Conservation (phyloP, 768 basidiomycete genomes). For the Myochromella boudieri region DNA sequence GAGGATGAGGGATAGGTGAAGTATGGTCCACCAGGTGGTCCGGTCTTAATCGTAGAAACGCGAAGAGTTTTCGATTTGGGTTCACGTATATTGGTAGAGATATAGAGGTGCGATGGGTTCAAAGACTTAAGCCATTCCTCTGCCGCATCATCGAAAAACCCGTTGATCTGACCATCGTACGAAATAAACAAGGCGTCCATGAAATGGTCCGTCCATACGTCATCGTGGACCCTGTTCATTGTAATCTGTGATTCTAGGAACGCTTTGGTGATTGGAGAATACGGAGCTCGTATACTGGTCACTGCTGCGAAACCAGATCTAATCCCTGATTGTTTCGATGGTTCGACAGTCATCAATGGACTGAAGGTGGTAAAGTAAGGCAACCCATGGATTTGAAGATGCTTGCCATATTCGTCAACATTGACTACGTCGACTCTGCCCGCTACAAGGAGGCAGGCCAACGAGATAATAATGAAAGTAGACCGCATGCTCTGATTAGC, state of each 20-base stretch:
- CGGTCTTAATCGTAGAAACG: slow-evolving; percentile 16
- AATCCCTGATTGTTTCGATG: slow-evolving; percentile 1
- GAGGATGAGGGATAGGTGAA: slow-evolving; percentile 15
- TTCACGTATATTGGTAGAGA: slow-evolving; percentile 19
- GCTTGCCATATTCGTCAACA: slow-evolving; percentile 12
- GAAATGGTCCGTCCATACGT: slow-evolving; percentile 33
- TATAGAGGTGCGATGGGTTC: slow-evolving; percentile 21
- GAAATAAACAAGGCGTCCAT: slow-evolving; percentile 28
- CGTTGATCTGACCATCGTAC: slow-evolving; percentile 23
- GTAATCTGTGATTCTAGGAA: slow-evolving; percentile 26
- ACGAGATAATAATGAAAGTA: slow-evolving; percentile 3
- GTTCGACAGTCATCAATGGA: slow-evolving; percentile 13
- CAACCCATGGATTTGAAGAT: slow-evolving; percentile 14
- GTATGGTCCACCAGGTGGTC: slow-evolving; percentile 29
- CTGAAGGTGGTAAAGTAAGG: slow-evolving; percentile 22
- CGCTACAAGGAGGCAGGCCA: slow-evolving; percentile 4
- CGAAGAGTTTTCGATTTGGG: slow-evolving; percentile 14
- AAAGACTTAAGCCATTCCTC: slow-evolving; percentile 25
- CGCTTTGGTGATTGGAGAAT: slow-evolving; percentile 24
- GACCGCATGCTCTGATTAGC: background rate
- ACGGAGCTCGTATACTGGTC: slow-evolving; percentile 26
- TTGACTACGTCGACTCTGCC: slow-evolving; percentile 9
- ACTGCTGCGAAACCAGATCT: slow-evolving; percentile 15
- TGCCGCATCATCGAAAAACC: slow-evolving; percentile 24
- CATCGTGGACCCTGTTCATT: slow-evolving; percentile 25